Evolutionary conservation across 306 rosid species (phyloP).

Genomic region (Mucuna pruriens): DNA sequence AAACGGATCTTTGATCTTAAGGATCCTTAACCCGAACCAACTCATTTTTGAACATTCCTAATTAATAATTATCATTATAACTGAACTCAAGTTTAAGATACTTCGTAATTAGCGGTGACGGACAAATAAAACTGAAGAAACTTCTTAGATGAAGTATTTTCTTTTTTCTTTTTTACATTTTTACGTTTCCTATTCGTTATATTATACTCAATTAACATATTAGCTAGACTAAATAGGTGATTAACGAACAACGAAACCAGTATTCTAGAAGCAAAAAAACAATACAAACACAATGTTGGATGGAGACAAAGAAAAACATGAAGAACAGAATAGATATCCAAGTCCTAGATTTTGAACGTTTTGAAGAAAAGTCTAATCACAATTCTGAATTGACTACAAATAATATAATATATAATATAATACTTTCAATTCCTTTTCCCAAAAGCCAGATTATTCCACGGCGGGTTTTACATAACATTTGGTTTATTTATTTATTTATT

Average conservation of each 20-base stretch:
- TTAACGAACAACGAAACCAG: neutral
- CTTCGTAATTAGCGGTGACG: too few species aligned
- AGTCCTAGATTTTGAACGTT: neutral
- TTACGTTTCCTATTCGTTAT: neutral
- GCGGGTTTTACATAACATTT: neutral
- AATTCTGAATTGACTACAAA: neutral
- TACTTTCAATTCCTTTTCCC: neutral
- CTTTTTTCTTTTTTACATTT: too few species aligned
- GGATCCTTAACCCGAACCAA: too few species aligned
- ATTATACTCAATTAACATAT: neutral
- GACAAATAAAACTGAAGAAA: too few species aligned
- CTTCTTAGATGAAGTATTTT: too few species aligned
- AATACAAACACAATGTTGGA: neutral
- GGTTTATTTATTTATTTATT: too few species aligned
- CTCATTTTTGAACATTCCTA: too few species aligned
- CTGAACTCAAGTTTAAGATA: too few species aligned
- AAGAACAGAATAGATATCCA: neutral
- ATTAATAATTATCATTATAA: too few species aligned
- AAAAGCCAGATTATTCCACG: neutral
- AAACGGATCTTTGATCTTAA: too few species aligned
- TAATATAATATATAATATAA: neutral
- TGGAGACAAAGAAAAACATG: neutral
- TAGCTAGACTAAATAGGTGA: neutral
- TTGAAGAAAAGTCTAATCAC: conserved; percentile 9
- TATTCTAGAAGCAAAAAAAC: neutral